Evolutionary conservation across 805 yeast genomes (phyloP), one percentile per base, ranked within the genome.

Genomic region (Saccharomycopsis lassenensis): DNA sequence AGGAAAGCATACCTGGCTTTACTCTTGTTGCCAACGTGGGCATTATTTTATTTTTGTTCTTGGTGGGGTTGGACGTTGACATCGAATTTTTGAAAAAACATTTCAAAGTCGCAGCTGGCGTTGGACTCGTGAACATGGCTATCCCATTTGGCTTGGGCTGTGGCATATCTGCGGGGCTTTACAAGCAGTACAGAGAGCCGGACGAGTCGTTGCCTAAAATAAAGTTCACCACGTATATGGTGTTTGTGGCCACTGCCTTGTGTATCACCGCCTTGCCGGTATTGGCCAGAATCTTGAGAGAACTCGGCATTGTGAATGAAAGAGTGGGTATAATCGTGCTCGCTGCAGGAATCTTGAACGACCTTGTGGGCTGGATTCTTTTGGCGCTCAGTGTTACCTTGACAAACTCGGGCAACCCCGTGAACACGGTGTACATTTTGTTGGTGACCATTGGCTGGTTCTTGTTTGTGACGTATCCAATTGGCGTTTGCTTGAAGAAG

Each of bases 261-360:
- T 74, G 89, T 44, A 79, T 82, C 46, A 82, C 94, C 3, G 94
- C 94, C 1, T 77, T 82, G 54, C 94, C 94, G 0, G 94, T 82
- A 2, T 57, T 82, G 43, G 89, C 83, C 1, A 71, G 93, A 51
- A 82, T 82, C 19, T 58, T 82, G 45, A 75, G 85, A 4, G 89
- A 81, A 50, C 62, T 82, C 44, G 67, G 81, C 45, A 61, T 82
- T 42, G 67, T 78, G 29, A 74, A 74, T 34, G 86, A 77, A 49
- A 63, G 83, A 45, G 87, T 81, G 15, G 86, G 85, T 29, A 63
- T 67, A 7, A 63, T 71, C 23, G 91, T 80, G n/a, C 58, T 82
- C 24, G 82, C 89, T 3, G 91, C 93, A 3, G 94, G 93, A 35
- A 79, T 82, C 39, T 67, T 76, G 28, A 82, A 82, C 51, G 94